Evolutionary conservation across 129 eudicot genomes (phyloP).

Genomic region (Arctium lappa): DNA sequence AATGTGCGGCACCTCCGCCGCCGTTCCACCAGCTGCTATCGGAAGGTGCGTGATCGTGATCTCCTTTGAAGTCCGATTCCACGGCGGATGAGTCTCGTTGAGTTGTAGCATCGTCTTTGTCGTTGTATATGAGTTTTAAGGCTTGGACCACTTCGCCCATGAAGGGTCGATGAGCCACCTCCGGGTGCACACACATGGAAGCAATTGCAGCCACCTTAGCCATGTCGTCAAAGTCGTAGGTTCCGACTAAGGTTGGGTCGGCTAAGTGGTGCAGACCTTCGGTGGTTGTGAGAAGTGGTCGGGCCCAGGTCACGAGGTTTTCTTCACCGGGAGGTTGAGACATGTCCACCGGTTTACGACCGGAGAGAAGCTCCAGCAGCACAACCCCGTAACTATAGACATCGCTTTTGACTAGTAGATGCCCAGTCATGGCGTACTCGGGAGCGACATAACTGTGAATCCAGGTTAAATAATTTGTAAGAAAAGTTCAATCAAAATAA

Average conservation of each 20-base stretch:
- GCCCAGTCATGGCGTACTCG: constrained; percentile 95
- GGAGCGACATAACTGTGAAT: constrained; percentile 81
- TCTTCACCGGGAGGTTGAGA: constrained; percentile 82
- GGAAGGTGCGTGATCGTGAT: constrained; percentile 35
- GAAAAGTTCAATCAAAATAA: background rate
- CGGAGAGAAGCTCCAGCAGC: constrained; percentile 74
- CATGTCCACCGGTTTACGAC: constrained; percentile 87
- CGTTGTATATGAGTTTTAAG: constrained; percentile 66
- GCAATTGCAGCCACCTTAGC: constrained; percentile 92
- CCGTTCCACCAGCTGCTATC: constrained; percentile 89
- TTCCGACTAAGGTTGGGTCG: constrained; percentile 65
- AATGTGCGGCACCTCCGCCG: constrained; percentile 37
- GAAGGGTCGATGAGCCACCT: constrained; percentile 83
- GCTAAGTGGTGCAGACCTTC: constrained; percentile 70
- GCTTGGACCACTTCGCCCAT: constrained; percentile 99
- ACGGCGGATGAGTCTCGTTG: constrained; percentile 60
- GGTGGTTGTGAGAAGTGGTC: constrained; percentile 60
- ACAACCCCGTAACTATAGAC: constrained; percentile 95
- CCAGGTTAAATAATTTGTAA: background rate
- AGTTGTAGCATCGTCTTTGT: constrained; percentile 54
- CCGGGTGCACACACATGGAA: constrained; percentile 81
- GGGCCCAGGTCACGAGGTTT: constrained; percentile 85
- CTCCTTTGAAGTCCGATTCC: constrained; percentile 54
- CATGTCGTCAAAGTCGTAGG: constrained; percentile 58
- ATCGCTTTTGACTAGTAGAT: constrained; percentile 85